phyloP scores from a whole-genome alignment of 1,284 basidiomycete species.

The Trametes hirsuta region DNA sequence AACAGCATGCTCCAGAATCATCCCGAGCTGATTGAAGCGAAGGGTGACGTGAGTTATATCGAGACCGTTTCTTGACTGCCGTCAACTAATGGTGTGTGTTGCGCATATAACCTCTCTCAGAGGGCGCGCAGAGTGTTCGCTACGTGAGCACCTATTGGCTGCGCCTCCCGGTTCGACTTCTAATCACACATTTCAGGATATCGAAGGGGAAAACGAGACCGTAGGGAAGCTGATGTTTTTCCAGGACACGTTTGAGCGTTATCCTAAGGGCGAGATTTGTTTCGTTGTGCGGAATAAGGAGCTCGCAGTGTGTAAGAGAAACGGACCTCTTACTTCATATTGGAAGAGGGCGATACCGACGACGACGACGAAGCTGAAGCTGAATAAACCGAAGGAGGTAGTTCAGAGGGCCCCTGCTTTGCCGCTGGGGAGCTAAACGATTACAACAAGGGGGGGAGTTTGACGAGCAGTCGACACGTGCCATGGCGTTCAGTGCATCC shows the following conservation, averaged over 20 bases:
- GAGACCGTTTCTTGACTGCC: background rate
- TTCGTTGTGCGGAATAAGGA: constrained; percentile 20
- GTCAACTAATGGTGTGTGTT: background rate
- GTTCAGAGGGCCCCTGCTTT: background rate
- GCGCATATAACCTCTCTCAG: constrained; percentile 10
- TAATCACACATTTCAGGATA: constrained; percentile 4
- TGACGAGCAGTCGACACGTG: no score
- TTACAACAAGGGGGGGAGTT: background rate
- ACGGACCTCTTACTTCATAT: background rate
- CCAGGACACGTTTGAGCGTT: constrained; percentile 13
- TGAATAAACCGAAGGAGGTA: background rate
- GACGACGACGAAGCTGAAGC: constrained; percentile 1
- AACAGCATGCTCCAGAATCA: constrained; percentile 1
- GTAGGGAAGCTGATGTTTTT: constrained; percentile 11
- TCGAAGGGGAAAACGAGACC: constrained; percentile 14
- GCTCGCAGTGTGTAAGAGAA: constrained; percentile 13
- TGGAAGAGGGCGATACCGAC: constrained; percentile 3
- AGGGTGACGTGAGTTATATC: constrained; percentile 26
- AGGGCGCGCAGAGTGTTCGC: constrained; percentile 4
- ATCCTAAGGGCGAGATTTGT: constrained; percentile 20
- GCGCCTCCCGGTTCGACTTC: background rate
- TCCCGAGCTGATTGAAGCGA: constrained; percentile 22
- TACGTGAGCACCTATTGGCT: constrained; percentile 1
- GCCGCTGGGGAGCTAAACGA: background rate
- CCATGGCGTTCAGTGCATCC: no score